Conservation (phyloP, 2,329 filamentous ascomycete species). For the Dactylellina parvicollis region DNA sequence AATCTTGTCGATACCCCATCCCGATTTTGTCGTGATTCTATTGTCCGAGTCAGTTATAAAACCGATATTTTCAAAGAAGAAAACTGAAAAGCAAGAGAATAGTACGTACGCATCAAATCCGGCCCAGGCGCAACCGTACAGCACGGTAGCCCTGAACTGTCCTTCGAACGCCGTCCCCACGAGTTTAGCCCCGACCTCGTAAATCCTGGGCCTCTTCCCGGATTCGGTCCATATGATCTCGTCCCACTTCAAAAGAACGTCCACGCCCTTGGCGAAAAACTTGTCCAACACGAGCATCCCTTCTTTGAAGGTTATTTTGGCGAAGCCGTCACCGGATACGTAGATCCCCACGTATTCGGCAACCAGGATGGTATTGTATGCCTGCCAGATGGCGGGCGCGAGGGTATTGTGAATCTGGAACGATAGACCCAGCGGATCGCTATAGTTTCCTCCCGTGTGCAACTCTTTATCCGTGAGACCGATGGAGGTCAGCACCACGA, state of each 20-base stretch:
- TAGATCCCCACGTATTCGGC: slow-evolving; percentile 34
- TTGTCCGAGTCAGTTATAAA: neutral
- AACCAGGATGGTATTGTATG: slow-evolving; percentile 27
- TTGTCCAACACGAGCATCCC: slow-evolving; percentile 22
- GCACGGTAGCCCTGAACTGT: slow-evolving; percentile 14
- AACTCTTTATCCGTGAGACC: slow-evolving; percentile 25
- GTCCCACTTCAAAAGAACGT: slow-evolving; percentile 36
- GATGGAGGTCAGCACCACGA: slow-evolving; percentile 19
- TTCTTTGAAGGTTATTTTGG: slow-evolving; percentile 31
- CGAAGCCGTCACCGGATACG: slow-evolving; percentile 30
- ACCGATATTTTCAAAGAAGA: too few species aligned
- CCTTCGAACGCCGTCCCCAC: slow-evolving; percentile 32
- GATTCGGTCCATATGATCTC: slow-evolving; percentile 19
- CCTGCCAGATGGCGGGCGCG: slow-evolving; percentile 38
- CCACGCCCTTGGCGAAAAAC: slow-evolving; percentile 13
- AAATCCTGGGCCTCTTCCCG: slow-evolving; percentile 12
- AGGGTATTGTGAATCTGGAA: slow-evolving; percentile 30
- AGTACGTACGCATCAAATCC: slow-evolving; percentile 38
- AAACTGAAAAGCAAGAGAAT: neutral
- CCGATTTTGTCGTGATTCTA: slow-evolving; percentile 32
- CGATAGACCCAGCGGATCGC: slow-evolving; percentile 9
- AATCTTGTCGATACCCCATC: slow-evolving; percentile 41
- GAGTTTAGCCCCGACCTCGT: slow-evolving; percentile 16
- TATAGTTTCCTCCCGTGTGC: neutral
- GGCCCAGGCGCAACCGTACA: slow-evolving; percentile 23